phyloP scores from a whole-genome alignment of 1,284 basidiomycete genomes.

The Xerocomus cyaneibrunnescens region DNA sequence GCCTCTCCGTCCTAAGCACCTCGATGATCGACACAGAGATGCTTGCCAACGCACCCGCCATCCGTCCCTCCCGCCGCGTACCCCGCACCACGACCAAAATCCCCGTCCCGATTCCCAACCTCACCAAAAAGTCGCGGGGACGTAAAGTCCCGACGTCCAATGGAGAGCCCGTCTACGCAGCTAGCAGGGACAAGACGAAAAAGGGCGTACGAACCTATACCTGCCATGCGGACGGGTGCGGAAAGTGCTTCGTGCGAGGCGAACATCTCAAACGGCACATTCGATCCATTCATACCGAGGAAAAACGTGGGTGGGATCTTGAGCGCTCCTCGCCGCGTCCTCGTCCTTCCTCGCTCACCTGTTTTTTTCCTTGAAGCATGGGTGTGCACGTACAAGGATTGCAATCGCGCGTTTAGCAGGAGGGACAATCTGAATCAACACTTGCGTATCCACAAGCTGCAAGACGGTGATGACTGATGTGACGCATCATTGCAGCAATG shows the following conservation, averaged over 20 bases:
- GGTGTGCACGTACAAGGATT: constrained; percentile 64
- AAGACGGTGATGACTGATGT: constrained; percentile 22
- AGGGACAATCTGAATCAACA: constrained; percentile 82
- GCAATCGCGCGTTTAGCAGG: constrained; percentile 75
- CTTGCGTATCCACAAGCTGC: constrained; percentile 58
- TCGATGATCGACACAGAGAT: neutral
- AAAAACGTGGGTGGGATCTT: constrained; percentile 52
- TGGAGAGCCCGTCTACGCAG: constrained; percentile 25
- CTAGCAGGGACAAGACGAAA: constrained; percentile 31
- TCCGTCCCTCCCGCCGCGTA: constrained; percentile 22
- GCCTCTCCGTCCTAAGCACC: neutral
- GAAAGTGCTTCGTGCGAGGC: constrained; percentile 59
- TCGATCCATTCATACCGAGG: constrained; percentile 64
- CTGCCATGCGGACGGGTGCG: constrained; percentile 52
- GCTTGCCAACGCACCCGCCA: neutral
- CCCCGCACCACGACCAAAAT: constrained; percentile 25
- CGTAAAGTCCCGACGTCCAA: constrained; percentile 61
- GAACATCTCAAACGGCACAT: constrained; percentile 71
- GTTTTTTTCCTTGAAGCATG: constrained; percentile 44
- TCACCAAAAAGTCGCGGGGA: constrained; percentile 76
- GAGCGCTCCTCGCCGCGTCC: neutral
- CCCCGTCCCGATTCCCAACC: constrained; percentile 67
- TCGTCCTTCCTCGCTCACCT: neutral
- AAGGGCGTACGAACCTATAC: constrained; percentile 46
- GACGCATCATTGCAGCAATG: neutral